Percentiles rank a stretch among this genome's conserved stretches.
These are phyloP conservation scores for Talaromyces sp. DNA, from an alignment of 2,329 filamentous ascomycete genomes.

Conservation along the genomic window DNA sequence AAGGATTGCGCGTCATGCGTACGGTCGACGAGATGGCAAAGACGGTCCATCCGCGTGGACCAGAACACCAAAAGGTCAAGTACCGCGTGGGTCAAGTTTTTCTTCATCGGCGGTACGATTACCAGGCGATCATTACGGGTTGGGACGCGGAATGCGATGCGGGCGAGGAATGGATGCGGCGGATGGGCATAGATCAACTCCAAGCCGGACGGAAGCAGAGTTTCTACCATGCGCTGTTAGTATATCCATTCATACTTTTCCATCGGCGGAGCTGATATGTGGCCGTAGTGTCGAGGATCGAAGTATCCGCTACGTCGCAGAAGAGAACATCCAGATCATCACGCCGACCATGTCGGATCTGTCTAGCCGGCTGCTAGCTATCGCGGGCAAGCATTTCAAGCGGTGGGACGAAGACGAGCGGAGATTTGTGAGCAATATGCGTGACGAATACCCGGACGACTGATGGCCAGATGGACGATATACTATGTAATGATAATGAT, in stretches of 20 bases:
- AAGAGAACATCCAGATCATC: conserved; percentile 75
- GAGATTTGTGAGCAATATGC: conserved; percentile 77
- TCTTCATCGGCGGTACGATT: conserved; percentile 73
- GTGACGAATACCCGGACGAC: conserved; percentile 83
- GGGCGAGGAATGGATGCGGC: conserved; percentile 61
- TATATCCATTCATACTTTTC: conserved; percentile 32
- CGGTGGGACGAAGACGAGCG: conserved; percentile 67
- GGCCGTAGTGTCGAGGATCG: conserved; percentile 61
- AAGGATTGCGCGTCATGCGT: conserved; percentile 56
- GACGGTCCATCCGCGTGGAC: conserved; percentile 38
- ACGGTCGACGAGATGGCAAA: conserved; percentile 56
- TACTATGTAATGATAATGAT: not conserved
- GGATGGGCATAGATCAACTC: conserved; percentile 61
- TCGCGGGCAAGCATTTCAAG: conserved; percentile 85
- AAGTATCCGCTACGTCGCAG: conserved; percentile 69
- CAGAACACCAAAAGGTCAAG: conserved; percentile 48
- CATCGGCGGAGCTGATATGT: not conserved
- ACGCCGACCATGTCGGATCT: conserved; percentile 51
- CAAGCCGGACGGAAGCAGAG: conserved; percentile 62
- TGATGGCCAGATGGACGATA: conserved; percentile 35
- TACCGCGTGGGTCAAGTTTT: conserved; percentile 82
- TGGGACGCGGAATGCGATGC: conserved; percentile 67
- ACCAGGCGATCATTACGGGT: conserved; percentile 79
- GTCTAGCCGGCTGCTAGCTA: conserved; percentile 52
- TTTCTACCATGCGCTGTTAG: conserved; percentile 86